Evolutionary conservation across 1,139 yeast species (phyloP), one percentile per base, ranked within the genome.

Genomic region (Suhomyces terraborum): DNA sequence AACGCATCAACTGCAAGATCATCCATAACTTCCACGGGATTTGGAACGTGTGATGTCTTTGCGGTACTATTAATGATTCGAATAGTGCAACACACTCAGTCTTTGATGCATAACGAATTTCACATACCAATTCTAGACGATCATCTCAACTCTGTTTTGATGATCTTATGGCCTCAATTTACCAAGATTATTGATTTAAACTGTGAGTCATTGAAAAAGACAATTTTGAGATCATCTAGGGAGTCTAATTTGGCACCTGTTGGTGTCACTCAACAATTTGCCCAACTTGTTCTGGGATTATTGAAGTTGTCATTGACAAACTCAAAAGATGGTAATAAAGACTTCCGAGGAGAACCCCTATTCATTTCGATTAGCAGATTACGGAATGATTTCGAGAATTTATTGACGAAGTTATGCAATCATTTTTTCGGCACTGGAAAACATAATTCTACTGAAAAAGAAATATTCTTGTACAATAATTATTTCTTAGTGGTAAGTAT

Each of bases 111-210:
- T 52, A 74, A 69, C 43, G 76, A 66, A 67, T 76, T 60, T 63
- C 95, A 56, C 63, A 77, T 87, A 4, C 95, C 96, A 0, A 80
- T 83, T 2, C 67, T 88, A 54, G 91, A 85, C 50, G 86, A 80
- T 45, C 87, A 86, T 57, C 68, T 88, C 47, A 84, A 86, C 55
- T 72, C 81, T 9, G 79, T 86, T 47, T 63, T 84, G 45, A 74
- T 87, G 35, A 59, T 75, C 0, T 66, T 91, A 30, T 91, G 97
- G 97, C 96, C 97, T 1, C 81, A 79, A 45, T 86, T 89, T 55
- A 95, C 93, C 53, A 75, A 71, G 37, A 69, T 87, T 29, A 75
- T 89, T 39, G 96, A 89, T 59, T 64, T 77, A 35, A 88, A 89
- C 53, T 84, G 95, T 56, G 88, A 84, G 17, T 77, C 80, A 21